These are phyloP conservation scores for Durio zibethinus DNA, from an alignment of 345 rosid genomes.

Conservation along the genomic window DNA sequence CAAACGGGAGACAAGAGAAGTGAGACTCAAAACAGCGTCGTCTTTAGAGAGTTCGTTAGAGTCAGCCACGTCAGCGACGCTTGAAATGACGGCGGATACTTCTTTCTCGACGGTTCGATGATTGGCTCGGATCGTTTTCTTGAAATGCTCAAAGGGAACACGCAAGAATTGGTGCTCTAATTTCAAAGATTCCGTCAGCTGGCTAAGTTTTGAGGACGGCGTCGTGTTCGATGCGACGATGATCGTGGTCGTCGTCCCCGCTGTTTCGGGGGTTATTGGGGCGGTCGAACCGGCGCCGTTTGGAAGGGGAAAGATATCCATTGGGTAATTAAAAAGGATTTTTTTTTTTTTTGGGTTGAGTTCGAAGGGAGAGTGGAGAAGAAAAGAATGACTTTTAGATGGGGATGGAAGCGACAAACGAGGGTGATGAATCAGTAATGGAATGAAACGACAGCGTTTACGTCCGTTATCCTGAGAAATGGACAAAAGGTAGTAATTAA, in stretches of 20 bases:
- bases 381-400: neutral
- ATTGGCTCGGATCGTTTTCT: conserved; percentile 85
- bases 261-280: conserved; percentile 26
- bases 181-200: conserved; percentile 75
- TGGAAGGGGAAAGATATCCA: conserved; percentile 50
- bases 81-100: conserved; percentile 59
- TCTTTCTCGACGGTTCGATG: conserved; percentile 84
- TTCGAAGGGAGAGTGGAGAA: neutral
- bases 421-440: neutral
- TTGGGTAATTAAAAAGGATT: neutral
- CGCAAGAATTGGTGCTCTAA: conserved; percentile 91
- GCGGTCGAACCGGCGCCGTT: conserved; percentile 37
- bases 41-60: conserved; percentile 51
- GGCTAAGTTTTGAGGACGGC: conserved; percentile 51
- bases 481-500: neutral
- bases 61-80: conserved; percentile 56
- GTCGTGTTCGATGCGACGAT: conserved; percentile 24
- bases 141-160: conserved; percentile 95
- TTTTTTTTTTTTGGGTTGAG: neutral
- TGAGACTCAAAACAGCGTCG: conserved; percentile 68
- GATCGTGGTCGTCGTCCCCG: conserved; percentile 18
- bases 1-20: conserved; percentile 77
- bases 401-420: neutral
- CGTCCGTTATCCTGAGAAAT: neutral
- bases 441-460: neutral